These are phyloP conservation scores for Saccharomycopsis olivae DNA, from an alignment of 805 yeast genomes.

Conservation along the genomic window DNA sequence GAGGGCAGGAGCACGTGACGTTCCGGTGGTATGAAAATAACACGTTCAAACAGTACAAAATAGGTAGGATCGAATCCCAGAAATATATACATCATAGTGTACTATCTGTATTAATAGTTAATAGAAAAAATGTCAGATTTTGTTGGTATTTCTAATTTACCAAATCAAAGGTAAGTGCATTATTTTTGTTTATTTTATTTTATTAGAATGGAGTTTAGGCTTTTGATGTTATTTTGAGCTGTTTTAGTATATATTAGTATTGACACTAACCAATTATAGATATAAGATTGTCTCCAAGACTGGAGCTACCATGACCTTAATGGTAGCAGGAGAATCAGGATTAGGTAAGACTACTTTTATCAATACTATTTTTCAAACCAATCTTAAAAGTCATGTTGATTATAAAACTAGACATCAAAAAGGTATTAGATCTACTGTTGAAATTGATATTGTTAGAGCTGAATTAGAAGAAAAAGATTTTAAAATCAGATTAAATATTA, in stretches of 20 bases:
- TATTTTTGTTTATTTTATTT: no score
- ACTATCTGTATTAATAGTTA: no score
- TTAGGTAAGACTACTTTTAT: constrained; percentile 87
- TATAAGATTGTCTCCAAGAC: constrained; percentile 65
- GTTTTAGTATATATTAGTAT: neutral
- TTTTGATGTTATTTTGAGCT: neutral
- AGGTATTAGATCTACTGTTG: constrained; percentile 61
- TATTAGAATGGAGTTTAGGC: neutral
- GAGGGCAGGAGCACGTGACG: no score
- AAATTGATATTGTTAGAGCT: constrained; percentile 71
- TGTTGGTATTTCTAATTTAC: constrained; percentile 62
- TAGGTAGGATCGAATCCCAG: neutral
- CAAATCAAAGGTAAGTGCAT: constrained; percentile 52
- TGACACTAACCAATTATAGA: constrained; percentile 24
- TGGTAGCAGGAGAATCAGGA: constrained; percentile 90
- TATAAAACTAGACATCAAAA: constrained; percentile 34
- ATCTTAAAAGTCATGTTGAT: constrained; percentile 45
- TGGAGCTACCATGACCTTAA: constrained; percentile 68
- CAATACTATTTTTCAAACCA: constrained; percentile 73
- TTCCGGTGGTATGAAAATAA: neutral
- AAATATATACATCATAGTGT: no score
- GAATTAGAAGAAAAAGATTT: constrained; percentile 77
- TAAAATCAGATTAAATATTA: constrained; percentile 61
- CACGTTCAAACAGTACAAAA: neutral
- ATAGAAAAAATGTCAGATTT: constrained; percentile 28